Conservation (phyloP, 208 protist species). For the Phytomonas serpens region DNA sequence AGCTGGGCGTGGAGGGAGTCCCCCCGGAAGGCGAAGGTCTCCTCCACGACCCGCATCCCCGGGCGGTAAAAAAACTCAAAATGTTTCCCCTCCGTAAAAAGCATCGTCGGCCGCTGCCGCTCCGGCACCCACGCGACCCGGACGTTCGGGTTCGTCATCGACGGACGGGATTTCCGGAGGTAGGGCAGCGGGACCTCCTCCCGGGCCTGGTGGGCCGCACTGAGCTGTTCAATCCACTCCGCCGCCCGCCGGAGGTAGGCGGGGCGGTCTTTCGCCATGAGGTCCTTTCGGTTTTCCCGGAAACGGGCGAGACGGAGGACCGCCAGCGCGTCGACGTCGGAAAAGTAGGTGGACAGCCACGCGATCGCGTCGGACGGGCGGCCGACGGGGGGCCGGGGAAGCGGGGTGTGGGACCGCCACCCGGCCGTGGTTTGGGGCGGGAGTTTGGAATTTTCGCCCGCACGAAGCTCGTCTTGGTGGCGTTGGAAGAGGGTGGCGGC, state of each 20-base stretch:
- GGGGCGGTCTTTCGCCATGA: slow-evolving; percentile 64
- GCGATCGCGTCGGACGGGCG: slow-evolving; percentile 19
- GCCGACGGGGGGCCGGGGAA: too few relatives aligned
- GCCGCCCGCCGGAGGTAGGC: slow-evolving; percentile 57
- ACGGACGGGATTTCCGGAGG: slow-evolving; percentile 68
- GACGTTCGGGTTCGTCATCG: slow-evolving; percentile 62
- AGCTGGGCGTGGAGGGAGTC: slow-evolving; percentile 61
- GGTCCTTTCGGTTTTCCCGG: slow-evolving; percentile 32
- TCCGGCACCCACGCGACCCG: slow-evolving; percentile 71
- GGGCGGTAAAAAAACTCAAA: slow-evolving; percentile 52
- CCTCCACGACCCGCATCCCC: slow-evolving; percentile 57
- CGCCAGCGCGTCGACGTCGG: slow-evolving; percentile 53
- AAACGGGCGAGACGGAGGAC: slow-evolving; percentile 78
- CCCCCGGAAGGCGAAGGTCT: slow-evolving; percentile 65
- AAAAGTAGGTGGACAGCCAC: slow-evolving; percentile 52
- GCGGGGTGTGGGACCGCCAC: too few relatives aligned
- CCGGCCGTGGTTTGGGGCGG: too few relatives aligned
- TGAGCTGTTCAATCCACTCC: slow-evolving; percentile 73
- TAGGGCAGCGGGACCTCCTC: slow-evolving; percentile 78
- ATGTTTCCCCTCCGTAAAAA: slow-evolving; percentile 70
- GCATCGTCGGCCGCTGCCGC: slow-evolving; percentile 26
- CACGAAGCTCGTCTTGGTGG: slow-evolving; percentile 25
- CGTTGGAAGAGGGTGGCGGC: slow-evolving; percentile 50
- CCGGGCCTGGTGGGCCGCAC: slow-evolving; percentile 26
- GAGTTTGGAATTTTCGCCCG: not conserved